Conservation (phyloP, 2,329 filamentous ascomycete species). For the Rutstroemia sydowiana region DNA sequence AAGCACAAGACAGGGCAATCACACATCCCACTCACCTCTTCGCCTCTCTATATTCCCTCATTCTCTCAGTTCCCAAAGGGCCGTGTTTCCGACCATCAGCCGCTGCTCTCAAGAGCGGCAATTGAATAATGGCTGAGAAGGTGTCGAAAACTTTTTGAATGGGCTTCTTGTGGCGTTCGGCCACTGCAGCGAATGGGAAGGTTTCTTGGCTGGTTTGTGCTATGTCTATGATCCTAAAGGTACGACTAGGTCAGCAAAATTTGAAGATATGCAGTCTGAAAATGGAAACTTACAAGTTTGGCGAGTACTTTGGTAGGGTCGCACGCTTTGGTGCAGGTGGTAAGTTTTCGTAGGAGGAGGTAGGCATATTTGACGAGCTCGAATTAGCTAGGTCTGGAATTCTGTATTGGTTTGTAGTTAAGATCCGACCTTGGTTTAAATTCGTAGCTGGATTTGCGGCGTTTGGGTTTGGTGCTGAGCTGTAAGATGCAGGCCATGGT, state of each 20-base stretch:
- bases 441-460: no score
- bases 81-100: conserved; percentile 38
- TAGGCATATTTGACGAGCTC: no score
- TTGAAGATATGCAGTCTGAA: background rate
- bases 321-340: no score
- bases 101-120: conserved; percentile 40
- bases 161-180: conserved; percentile 36
- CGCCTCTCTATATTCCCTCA: conserved; percentile 35
- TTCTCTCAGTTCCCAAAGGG: conserved; percentile 34
- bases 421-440: background rate
- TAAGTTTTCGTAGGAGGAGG: no score
- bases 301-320: background rate
- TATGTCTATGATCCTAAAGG: conserved; percentile 40
- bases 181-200: conserved; percentile 41
- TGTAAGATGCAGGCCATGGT: conserved; percentile 12
- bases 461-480: background rate
- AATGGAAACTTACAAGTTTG: background rate
- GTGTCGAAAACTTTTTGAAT: conserved; percentile 40
- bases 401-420: no score
- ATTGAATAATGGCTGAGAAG: conserved; percentile 41
- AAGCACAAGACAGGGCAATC: no score
- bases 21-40: no score
- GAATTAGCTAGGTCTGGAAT: no score
- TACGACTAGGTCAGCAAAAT: background rate
- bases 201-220: conserved; percentile 40